Evolutionary conservation across 371 early-diverging fungal species (phyloP).

Genomic region (Rhizopus microsporus): DNA sequence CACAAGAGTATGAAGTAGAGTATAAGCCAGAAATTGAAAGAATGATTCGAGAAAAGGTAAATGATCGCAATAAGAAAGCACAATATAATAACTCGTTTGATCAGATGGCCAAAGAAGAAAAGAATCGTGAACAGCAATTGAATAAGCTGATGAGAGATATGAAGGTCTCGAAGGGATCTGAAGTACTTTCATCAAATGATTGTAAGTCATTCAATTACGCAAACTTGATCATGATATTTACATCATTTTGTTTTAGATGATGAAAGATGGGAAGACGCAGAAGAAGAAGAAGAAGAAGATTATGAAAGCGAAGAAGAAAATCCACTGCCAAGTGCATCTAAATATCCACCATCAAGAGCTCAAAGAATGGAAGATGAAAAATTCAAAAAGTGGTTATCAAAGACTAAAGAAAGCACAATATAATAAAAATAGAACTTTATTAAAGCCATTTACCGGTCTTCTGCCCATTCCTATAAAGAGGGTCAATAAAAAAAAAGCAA

Average conservation of each 20-base stretch:
- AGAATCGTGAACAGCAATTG: conserved; percentile 54
- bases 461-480: conserved; percentile 67
- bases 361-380: conserved; percentile 40
- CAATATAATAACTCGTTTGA: not conserved
- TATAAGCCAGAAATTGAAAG: conserved; percentile 81
- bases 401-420: conserved; percentile 20
- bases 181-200: conserved; percentile 39
- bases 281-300: conserved; percentile 38
- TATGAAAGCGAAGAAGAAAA: conserved; percentile 44
- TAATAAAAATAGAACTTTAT: not conserved
- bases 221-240: not conserved
- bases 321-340: conserved; percentile 39
- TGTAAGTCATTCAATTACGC: conserved; percentile 14
- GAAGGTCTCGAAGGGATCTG: conserved; percentile 44
- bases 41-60: conserved; percentile 62
- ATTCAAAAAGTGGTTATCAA: conserved; percentile 38
- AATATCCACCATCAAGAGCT: conserved; percentile 43
- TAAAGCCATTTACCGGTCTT: conserved; percentile 67
- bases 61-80: not conserved
- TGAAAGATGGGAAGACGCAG: conserved; percentile 31
- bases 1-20: conserved; percentile 81
- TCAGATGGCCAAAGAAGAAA: conserved; percentile 47
- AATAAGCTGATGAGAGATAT: conserved; percentile 67
- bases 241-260: conserved; percentile 13
- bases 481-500: not conserved